Conservation (phyloP, 2,329 filamentous ascomycete genomes). For the Trichoderma atrobrunneum region DNA sequence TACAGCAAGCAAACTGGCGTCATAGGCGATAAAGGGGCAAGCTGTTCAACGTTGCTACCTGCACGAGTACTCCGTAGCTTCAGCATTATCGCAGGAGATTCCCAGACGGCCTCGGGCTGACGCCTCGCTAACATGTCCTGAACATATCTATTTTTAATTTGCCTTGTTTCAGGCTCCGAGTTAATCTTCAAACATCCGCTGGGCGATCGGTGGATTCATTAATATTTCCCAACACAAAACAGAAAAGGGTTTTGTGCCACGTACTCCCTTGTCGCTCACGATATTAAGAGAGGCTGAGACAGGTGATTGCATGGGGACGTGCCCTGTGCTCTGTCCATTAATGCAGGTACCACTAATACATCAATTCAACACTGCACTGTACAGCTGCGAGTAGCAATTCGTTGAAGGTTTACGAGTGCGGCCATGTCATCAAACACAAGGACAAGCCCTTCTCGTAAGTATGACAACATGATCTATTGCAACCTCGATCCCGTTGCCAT, state of each 20-base stretch:
- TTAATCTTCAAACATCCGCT: slow-evolving; percentile 10
- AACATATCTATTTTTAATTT: slow-evolving; percentile 15
- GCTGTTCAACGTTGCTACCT: background rate
- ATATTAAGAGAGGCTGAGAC: slow-evolving; percentile 16
- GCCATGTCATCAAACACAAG: background rate
- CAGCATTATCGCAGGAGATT: background rate
- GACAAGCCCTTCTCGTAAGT: background rate
- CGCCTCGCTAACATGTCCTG: slow-evolving; percentile 6
- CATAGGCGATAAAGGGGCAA: background rate
- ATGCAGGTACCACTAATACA: background rate
- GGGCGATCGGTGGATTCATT: slow-evolving; percentile 14
- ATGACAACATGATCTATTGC: background rate
- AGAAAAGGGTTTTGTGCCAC: slow-evolving; percentile 8
- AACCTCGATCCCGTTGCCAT: background rate
- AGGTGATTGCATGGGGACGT: slow-evolving; percentile 7
- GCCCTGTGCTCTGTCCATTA: background rate
- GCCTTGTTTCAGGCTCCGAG: slow-evolving; percentile 9
- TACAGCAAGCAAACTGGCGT: background rate
- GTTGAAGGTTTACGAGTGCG: background rate
- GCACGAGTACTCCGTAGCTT: background rate
- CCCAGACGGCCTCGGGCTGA: background rate
- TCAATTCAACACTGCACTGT: background rate
- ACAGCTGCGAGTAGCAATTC: background rate
- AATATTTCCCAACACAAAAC: slow-evolving; percentile 7
- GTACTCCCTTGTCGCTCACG: slow-evolving; percentile 10